Conservation (phyloP, 2,329 filamentous ascomycete species). For the Pseudopithomyces chartarum region DNA sequence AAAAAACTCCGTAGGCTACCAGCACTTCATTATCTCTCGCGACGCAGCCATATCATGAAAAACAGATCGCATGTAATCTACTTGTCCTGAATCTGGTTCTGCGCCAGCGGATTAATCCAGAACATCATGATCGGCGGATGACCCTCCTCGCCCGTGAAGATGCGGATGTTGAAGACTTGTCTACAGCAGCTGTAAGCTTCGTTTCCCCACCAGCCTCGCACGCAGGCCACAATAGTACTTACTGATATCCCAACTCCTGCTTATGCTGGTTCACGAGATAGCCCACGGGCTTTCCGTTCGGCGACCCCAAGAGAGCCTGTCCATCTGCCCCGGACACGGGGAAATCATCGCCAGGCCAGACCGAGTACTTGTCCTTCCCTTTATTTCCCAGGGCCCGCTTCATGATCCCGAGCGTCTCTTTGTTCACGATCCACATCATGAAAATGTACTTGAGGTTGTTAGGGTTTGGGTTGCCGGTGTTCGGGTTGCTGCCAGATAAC, state of each 20-base stretch:
- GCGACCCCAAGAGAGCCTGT: not conserved
- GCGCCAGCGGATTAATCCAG: not conserved
- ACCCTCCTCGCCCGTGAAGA: not conserved
- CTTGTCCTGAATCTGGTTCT: not conserved
- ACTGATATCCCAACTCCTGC: not conserved
- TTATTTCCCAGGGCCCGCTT: not conserved
- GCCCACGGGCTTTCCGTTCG: not conserved
- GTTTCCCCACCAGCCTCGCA: not conserved
- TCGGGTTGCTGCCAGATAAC: not conserved
- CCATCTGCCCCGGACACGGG: not conserved
- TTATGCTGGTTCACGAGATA: not conserved
- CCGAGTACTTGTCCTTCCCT: not conserved
- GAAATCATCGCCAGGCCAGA: slow-evolving; percentile 1
- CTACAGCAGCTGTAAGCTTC: not conserved
- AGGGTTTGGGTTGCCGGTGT: not conserved
- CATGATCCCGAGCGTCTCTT: not conserved
- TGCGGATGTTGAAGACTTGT: not conserved
- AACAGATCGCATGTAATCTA: not conserved
- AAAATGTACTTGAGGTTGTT: not conserved
- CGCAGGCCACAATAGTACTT: not conserved
- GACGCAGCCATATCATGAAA: not conserved
- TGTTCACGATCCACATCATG: not conserved
- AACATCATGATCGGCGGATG: not conserved
- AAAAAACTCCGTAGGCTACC: no score
- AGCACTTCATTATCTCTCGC: no score